These are phyloP conservation scores for Globisporangium splendens DNA, from an alignment of 352 stramenopile genomes.

Conservation along the genomic window DNA sequence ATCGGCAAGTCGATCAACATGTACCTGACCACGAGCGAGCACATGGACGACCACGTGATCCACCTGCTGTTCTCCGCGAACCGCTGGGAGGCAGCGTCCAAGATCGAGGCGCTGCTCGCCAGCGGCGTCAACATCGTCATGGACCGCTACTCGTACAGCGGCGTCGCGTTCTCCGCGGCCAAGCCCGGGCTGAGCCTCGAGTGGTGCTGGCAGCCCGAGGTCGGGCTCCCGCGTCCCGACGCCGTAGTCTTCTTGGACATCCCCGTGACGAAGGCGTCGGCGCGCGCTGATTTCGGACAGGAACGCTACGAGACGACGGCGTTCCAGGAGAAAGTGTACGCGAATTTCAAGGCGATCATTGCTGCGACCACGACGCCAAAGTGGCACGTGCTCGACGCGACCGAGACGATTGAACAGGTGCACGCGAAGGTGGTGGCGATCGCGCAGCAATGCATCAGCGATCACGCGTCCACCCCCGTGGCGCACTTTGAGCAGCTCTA, in stretches of 20 bases:
- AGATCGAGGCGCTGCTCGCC: constrained; percentile 62
- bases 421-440: constrained; percentile 60
- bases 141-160: constrained; percentile 97
- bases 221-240: constrained; percentile 96
- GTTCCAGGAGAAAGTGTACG: constrained; percentile 86
- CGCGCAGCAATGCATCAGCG: constrained; percentile 41
- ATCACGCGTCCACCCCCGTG: constrained; percentile 23
- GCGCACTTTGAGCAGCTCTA: constrained; percentile 30
- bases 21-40: constrained; percentile 90
- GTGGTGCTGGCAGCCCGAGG: constrained; percentile 98
- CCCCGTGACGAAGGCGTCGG: constrained; percentile 82
- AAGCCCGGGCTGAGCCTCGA: constrained; percentile 93
- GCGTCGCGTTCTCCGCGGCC: constrained; percentile 97
- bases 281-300: constrained; percentile 91
- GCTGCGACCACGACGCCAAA: constrained; percentile 21
- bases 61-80: constrained; percentile 99
- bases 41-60: constrained; percentile 96
- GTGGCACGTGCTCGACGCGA: constrained; percentile 83
- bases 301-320: constrained; percentile 90
- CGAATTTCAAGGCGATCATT: constrained; percentile 79
- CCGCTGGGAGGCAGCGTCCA: constrained; percentile 94
- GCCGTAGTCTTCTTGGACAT: constrained; percentile 97
- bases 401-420: constrained; percentile 69
- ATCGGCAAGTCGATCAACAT: constrained; percentile 97
- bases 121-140: constrained; percentile 93